A percentile compares a stretch with the other conserved stretches of the same genome.
These are phyloP conservation scores for Pseudopediastrum boryanum DNA, from an alignment of 139 green algal species.

Conservation along the genomic window DNA sequence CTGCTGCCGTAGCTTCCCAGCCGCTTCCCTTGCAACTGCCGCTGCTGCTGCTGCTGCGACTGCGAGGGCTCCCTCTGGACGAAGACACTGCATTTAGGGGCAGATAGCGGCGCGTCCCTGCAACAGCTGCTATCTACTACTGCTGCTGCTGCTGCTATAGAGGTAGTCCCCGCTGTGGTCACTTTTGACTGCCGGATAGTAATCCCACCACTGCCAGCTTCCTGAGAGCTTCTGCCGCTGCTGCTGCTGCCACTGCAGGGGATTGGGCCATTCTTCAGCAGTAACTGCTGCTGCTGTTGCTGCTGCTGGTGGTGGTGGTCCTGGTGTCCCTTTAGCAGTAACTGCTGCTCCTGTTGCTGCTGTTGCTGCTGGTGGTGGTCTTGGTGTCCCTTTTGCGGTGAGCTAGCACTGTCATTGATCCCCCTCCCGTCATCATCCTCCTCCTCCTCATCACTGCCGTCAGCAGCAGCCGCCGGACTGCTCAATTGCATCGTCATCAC, in stretches of 20 bases:
- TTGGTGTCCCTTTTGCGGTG: neutral
- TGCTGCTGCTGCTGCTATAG: slow-evolving; percentile 9
- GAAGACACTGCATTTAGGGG: no score
- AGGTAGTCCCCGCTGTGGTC: neutral
- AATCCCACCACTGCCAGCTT: neutral
- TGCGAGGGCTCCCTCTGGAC: no score
- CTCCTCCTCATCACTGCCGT: no score
- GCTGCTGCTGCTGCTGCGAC: neutral
- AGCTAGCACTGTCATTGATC: neutral
- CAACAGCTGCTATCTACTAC: neutral
- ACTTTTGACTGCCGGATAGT: neutral
- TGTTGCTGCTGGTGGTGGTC: slow-evolving; percentile 3
- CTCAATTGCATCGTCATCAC: no score
- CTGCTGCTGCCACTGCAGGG: neutral
- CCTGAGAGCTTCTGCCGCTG: neutral
- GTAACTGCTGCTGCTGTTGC: slow-evolving; percentile 11
- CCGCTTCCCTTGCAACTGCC: neutral
- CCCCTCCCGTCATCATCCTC: no score
- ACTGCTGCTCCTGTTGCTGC: neutral
- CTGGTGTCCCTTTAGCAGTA: neutral
- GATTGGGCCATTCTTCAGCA: neutral
- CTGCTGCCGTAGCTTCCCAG: neutral
- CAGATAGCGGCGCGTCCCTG: no score
- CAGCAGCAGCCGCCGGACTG: no score
- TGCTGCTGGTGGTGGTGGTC: slow-evolving; percentile 10